Conservation (phyloP, 805 yeast species). For the Starmerella ratchasimensis region DNA sequence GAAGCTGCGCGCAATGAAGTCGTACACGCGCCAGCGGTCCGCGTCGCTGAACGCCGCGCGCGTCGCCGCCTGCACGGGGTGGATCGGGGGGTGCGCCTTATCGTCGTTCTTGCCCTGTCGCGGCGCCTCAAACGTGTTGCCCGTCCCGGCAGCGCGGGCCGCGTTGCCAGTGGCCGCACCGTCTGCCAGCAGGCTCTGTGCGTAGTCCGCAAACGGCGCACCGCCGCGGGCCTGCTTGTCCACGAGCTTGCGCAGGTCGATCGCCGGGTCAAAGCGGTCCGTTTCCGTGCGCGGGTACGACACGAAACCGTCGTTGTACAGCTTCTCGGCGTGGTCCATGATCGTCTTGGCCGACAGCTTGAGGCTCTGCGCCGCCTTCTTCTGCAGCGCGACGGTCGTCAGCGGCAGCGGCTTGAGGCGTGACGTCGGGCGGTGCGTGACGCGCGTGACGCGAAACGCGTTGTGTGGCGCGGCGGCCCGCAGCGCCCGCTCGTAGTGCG, state of each 20-base stretch:
- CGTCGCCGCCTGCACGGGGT: conserved; percentile 44
- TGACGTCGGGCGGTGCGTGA: conserved; percentile 49
- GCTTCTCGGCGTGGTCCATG: conserved; percentile 60
- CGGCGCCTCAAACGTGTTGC: conserved; percentile 45
- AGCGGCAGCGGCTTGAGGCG: conserved; percentile 79
- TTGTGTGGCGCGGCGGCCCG: conserved; percentile 30
- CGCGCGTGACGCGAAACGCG: conserved; percentile 37
- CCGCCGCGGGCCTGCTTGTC: conserved; percentile 36
- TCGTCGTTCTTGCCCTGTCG: conserved; percentile 76
- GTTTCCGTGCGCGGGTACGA: conserved; percentile 98
- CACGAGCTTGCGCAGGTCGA: conserved; percentile 55
- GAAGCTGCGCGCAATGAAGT: conserved; percentile 71
- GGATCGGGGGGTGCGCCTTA: conserved; percentile 97
- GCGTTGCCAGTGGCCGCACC: neutral
- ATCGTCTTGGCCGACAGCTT: conserved; percentile 70
- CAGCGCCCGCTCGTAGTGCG: conserved; percentile 57
- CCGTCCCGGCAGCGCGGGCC: too few relatives aligned
- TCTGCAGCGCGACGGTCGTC: conserved; percentile 88
- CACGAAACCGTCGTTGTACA: conserved; percentile 73
- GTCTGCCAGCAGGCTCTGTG: conserved; percentile 31
- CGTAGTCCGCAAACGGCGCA: conserved; percentile 59
- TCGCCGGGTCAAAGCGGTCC: conserved; percentile 61
- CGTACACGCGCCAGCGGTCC: conserved; percentile 57
- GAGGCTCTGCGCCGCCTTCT: conserved; percentile 62
- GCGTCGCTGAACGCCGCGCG: conserved; percentile 17